These are phyloP conservation scores for Porcisia deanei DNA, from an alignment of 208 protist species.

Conservation along the genomic window DNA sequence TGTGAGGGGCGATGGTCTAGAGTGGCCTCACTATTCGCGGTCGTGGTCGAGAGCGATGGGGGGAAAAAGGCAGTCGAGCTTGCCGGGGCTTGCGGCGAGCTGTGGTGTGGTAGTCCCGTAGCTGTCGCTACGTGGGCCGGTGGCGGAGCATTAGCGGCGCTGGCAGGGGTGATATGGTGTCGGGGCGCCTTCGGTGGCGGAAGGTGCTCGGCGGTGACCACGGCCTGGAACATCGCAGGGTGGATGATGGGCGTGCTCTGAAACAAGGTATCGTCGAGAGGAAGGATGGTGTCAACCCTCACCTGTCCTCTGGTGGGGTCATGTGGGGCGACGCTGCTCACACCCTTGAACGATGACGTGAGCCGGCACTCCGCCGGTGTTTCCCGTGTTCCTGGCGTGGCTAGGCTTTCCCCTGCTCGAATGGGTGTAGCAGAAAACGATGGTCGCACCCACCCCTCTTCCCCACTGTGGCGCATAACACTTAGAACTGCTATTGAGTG, in stretches of 20 bases:
- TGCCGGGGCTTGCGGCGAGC: not conserved
- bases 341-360: constrained; percentile 11
- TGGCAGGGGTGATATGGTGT: constrained; percentile 2
- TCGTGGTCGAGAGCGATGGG: not conserved
- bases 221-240: not conserved
- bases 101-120: not conserved
- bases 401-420: not conserved
- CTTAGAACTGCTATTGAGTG: constrained; percentile 27
- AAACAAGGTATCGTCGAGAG: constrained; percentile 3
- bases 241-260: not conserved
- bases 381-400: not conserved
- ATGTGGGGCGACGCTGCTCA: not conserved
- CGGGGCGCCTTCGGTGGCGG: not conserved
- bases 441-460: constrained; percentile 5
- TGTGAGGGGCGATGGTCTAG: constrained; percentile 14
- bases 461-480: constrained; percentile 12
- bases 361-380: constrained; percentile 2
- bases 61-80: not conserved
- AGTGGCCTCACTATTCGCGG: not conserved
- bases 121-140: not conserved
- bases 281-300: constrained; percentile 9
- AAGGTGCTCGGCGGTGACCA: not conserved
- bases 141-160: not conserved
- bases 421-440: constrained; percentile 6
- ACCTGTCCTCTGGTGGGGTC: not conserved